phyloP scores from a whole-genome alignment of 495 filamentous ascomycete species.

The Acidomyces sp. region DNA sequence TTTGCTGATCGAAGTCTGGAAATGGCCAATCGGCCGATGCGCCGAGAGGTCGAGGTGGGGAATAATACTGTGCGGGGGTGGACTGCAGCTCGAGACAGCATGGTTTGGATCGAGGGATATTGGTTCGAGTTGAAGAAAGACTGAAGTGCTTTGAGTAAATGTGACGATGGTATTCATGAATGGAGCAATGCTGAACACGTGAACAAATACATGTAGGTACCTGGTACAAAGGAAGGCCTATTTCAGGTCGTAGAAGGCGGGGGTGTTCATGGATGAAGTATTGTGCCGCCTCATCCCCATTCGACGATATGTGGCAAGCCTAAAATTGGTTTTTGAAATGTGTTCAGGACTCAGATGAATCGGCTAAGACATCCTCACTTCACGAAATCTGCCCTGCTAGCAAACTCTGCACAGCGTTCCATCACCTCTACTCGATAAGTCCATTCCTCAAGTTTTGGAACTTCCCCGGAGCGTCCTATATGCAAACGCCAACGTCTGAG shows the following conservation, averaged over 20 bases:
- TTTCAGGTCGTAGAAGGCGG: neutral
- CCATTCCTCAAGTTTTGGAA: slow-evolving; percentile 1
- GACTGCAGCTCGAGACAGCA: neutral
- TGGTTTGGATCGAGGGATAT: neutral
- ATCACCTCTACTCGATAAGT: neutral
- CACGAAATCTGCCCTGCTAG: neutral
- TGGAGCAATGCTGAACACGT: no score
- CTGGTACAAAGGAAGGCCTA: neutral
- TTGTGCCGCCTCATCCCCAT: no score
- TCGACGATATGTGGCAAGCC: no score
- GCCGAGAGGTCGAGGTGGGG: neutral
- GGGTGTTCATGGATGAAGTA: neutral
- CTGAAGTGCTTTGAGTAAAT: no score
- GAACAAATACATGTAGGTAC: no score
- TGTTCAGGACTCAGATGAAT: no score
- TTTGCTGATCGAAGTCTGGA: neutral
- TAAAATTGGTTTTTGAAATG: no score
- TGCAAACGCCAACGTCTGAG: slow-evolving; percentile 33
- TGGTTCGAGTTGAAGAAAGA: neutral
- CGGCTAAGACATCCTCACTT: neutral
- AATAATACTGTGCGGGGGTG: neutral
- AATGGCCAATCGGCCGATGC: neutral
- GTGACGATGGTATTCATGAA: no score
- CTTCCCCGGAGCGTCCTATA: slow-evolving; percentile 28
- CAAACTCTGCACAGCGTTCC: neutral